Percentiles rank a stretch among this genome's conserved stretches.
Evolutionary conservation across 202 grass and related monocot genomes (phyloP).

Genomic region (Panicum virgatum): DNA sequence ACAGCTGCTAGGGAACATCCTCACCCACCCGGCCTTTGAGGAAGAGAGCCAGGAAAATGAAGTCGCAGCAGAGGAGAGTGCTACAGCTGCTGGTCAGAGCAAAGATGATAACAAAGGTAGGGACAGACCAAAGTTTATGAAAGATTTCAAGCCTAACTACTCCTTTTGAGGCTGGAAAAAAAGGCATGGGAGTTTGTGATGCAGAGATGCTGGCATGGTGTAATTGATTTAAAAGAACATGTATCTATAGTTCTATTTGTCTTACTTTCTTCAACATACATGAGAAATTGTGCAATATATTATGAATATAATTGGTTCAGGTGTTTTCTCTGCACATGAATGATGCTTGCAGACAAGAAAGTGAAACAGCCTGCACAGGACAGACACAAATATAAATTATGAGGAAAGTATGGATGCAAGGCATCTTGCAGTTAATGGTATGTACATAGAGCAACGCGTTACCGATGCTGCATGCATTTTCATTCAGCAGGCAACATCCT

Average conservation of each 20-base stretch:
- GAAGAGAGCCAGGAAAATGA: slow-evolving; percentile 43
- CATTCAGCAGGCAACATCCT: slow-evolving; percentile 25
- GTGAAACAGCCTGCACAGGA: slow-evolving; percentile 1
- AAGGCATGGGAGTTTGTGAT: slow-evolving; percentile 29
- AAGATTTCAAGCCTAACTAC: slow-evolving; percentile 80
- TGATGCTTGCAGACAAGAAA: slow-evolving; percentile 26
- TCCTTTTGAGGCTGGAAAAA: slow-evolving; percentile 61
- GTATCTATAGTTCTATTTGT: slow-evolving; percentile 50
- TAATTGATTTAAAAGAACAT: slow-evolving; percentile 44
- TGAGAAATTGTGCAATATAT: slow-evolving; percentile 51
- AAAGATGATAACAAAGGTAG: slow-evolving; percentile 45
- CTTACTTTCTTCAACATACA: slow-evolving; percentile 42
- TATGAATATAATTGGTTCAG: slow-evolving; percentile 51
- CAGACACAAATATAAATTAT: slow-evolving; percentile 24
- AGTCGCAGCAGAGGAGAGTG: slow-evolving; percentile 1
- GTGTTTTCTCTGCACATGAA: slow-evolving; percentile 34
- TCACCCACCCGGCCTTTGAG: slow-evolving; percentile 77
- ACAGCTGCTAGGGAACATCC: slow-evolving; percentile 70
- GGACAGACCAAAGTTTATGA: slow-evolving; percentile 49
- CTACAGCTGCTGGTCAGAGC: slow-evolving; percentile 34
- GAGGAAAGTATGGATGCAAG: slow-evolving; percentile 21
- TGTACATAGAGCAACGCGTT: slow-evolving; percentile 8
- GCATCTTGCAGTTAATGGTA: neutral
- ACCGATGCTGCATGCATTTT: neutral
- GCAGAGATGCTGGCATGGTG: slow-evolving; percentile 44